A percentile compares a stretch with the other conserved stretches of the same genome.
phyloP scores from a whole-genome alignment of 2,329 filamentous ascomycete species.

The Scytalidium lignicola region DNA sequence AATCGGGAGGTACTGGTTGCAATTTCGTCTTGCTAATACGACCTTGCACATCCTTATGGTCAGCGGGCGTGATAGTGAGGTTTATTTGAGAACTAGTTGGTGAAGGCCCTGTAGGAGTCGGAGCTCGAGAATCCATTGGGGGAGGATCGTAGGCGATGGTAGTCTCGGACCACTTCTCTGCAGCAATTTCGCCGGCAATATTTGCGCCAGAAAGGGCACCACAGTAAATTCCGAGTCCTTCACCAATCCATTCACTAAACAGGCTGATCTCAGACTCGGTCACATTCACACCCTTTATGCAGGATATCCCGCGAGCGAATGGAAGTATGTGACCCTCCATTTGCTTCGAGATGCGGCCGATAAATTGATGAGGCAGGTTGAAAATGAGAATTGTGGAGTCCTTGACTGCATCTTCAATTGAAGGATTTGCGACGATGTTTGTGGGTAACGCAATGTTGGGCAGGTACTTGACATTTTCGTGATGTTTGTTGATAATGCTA shows the following conservation, averaged over 20 bases:
- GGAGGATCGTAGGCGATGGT: conserved; percentile 96
- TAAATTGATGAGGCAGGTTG: conserved; percentile 92
- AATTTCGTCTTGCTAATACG: conserved; percentile 64
- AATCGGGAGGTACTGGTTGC: conserved; percentile 71
- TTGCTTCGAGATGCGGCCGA: conserved; percentile 77
- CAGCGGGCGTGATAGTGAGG: conserved; percentile 39
- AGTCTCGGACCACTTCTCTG: conserved; percentile 95
- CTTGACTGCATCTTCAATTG: conserved; percentile 72
- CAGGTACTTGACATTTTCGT: conserved; percentile 98
- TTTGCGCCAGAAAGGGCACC: conserved; percentile 94
- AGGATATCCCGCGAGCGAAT: conserved; percentile 89
- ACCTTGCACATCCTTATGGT: conserved; percentile 65
- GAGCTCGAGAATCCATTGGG: conserved; percentile 74
- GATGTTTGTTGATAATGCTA: conserved; percentile 78
- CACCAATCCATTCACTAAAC: conserved; percentile 92
- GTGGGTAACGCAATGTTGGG: conserved; percentile 76
- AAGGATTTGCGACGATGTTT: conserved; percentile 82
- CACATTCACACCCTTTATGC: conserved; percentile 97
- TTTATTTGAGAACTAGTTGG: conserved; percentile 44
- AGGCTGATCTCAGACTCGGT: conserved; percentile 79
- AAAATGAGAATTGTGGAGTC: conserved; percentile 88
- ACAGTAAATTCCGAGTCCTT: conserved; percentile 90
- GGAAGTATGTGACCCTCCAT: conserved; percentile 85
- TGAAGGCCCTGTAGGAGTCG: conserved; percentile 51
- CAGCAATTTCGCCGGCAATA: conserved; percentile 90